Base-by-base conservation (phyloP, 2,329 filamentous ascomycete species). In the Paraconiothyrium sp. region DNA sequence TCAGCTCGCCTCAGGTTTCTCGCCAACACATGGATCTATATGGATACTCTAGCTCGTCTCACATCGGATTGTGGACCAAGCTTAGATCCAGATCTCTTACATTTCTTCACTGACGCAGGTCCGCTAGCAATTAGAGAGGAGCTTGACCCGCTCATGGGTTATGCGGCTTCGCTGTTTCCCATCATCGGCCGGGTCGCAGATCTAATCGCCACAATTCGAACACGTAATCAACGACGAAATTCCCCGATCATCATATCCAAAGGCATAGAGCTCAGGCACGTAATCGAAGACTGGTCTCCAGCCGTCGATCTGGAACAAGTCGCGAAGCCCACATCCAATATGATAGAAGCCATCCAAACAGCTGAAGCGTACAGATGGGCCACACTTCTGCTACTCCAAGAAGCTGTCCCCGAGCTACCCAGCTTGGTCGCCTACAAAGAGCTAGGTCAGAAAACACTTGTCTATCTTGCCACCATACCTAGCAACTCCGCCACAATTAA, bases 21-120 rank as follows among this genome's bases (percentile, higher is more conserved):
- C 16, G 88, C 86, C 75, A 90, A 90, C 70, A 88, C 86, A 4
- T 91, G 87, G 86, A 83, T 90, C 9, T 92, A 91, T 68, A 89
- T 90, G 85, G 88, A 91, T 72, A 89, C 90, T 27, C 88, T 91
- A 62, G 86, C 89, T n/a, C 84, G 89, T 14, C 79, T 92, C 47
- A 91, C 88, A 0, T 87, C 87, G 7, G 83, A 86, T 59, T 83
- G 85, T 49, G 83, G 85, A 27, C 84, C 85, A 6, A 80, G 80
- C 3, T 80, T 81, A 48, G 82, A 85, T 65, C 82, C 85, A 57
- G 68, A 72, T n/a, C 62, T 63, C 34, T 56, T 76, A 72, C 51
- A 44, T 3, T 37, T 58, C 27, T 60, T 57, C 44, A 37, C 27
- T 30, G 32, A 20, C n/a, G 24, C 50, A 20, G 52, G 50, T 8